A percentile compares a stretch with the other conserved stretches of the same genome.
These are phyloP conservation scores for Pyrenula massariospora DNA, from an alignment of 495 filamentous ascomycete genomes.

Conservation along the genomic window DNA sequence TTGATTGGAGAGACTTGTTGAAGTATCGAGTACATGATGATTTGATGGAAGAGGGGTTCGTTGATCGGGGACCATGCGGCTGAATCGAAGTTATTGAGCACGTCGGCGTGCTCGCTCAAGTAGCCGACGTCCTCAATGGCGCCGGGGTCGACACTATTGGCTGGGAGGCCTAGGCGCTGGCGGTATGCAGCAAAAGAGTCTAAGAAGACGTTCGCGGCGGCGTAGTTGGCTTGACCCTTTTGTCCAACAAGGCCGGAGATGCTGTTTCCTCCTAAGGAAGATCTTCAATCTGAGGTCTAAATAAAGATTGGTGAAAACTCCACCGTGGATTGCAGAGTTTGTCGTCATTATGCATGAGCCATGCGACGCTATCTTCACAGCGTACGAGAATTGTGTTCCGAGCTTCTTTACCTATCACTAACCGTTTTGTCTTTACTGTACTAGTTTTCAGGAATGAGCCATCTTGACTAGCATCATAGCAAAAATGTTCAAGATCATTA, in stretches of 20 bases:
- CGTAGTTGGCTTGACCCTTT: constrained; percentile 33
- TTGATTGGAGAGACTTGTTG: constrained; percentile 12
- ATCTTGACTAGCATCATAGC: too few relatives aligned
- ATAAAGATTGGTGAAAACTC: too few relatives aligned
- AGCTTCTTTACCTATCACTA: too few relatives aligned
- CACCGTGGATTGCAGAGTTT: too few relatives aligned
- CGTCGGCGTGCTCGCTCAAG: constrained; percentile 4
- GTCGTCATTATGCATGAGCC: too few relatives aligned
- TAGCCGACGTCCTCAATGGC: constrained; percentile 17
- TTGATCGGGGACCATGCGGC: constrained; percentile 17
- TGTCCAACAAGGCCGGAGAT: constrained; percentile 21
- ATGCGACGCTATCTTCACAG: too few relatives aligned
- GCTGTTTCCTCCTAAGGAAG: too few relatives aligned
- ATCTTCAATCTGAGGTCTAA: too few relatives aligned
- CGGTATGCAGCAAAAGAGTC: constrained; percentile 33
- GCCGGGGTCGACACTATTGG: constrained; percentile 9
- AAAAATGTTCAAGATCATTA: too few relatives aligned
- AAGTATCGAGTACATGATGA: constrained; percentile 17
- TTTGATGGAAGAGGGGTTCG: constrained; percentile 16
- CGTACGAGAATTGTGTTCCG: too few relatives aligned
- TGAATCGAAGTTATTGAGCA: constrained; percentile 1
- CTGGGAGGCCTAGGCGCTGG: constrained; percentile 10
- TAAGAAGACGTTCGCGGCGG: constrained; percentile 30
- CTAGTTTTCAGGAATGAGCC: too few relatives aligned
- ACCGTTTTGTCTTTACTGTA: too few relatives aligned